These are phyloP conservation scores for Salix brachista DNA, from an alignment of 345 rosid genomes.

Conservation along the genomic window DNA sequence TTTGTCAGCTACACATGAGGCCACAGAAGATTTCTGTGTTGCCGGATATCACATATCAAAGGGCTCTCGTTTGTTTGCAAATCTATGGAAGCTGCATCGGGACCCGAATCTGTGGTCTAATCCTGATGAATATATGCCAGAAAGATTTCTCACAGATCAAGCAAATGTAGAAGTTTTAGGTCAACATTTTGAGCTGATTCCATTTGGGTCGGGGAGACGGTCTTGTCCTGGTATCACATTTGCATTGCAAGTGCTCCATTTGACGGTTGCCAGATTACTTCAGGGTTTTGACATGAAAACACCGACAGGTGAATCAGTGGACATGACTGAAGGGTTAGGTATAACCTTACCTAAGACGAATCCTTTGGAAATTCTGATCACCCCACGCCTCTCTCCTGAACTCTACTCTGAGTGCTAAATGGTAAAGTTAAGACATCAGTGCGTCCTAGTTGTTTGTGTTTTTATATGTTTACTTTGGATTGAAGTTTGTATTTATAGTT, in stretches of 20 bases:
- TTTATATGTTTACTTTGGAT: conserved; percentile 21
- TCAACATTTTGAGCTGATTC: conserved; percentile 28
- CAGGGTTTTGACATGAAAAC: conserved; percentile 19
- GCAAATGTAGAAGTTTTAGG: conserved; percentile 9
- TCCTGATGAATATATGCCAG: conserved; percentile 23
- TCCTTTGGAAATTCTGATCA: conserved; percentile 11
- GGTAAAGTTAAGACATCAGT: too few relatives aligned
- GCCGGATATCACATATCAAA: conserved; percentile 15
- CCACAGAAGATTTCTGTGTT: conserved; percentile 10
- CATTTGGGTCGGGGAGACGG: conserved; percentile 32
- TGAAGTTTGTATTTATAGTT: conserved; percentile 4
- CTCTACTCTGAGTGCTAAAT: neutral
- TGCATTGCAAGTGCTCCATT: conserved; percentile 24
- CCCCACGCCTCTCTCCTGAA: conserved; percentile 4
- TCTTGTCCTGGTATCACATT: conserved; percentile 29
- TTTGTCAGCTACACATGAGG: conserved; percentile 9
- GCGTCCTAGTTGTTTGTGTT: too few relatives aligned
- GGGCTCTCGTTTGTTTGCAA: conserved; percentile 13
- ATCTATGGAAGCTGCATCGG: conserved; percentile 25
- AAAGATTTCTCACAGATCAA: conserved; percentile 22
- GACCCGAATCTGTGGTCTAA: conserved; percentile 22
- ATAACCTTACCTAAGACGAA: conserved; percentile 17
- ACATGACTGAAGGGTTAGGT: conserved; percentile 9
- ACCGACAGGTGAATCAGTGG: conserved; percentile 1
- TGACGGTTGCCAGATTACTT: conserved; percentile 21